Base-by-base conservation (phyloP, 1,284 basidiomycete genomes). In the Cryptococcus jaspeensis region DNA sequence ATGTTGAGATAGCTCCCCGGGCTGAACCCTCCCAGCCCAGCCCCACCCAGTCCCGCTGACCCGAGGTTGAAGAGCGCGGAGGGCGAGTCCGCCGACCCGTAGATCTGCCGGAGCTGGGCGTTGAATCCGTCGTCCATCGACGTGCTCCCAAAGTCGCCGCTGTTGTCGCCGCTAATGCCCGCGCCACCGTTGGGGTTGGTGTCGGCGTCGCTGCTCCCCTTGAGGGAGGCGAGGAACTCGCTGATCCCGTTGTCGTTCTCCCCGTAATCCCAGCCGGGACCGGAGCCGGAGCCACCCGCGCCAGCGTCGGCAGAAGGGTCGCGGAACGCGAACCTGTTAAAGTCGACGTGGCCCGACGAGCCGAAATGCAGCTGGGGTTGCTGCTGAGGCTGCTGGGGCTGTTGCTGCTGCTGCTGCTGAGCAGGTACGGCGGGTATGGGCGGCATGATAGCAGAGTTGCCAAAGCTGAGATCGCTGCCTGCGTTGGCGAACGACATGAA, bases 1-100 rank as follows among this genome's bases (percentile, higher is more conserved):
- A 74, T 73, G 65, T 74, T 75, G 60, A 77, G 70, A 56, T 75
- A 76, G 45, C 70, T 73, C 18, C 65, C 69, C 8, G 75, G 74
- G 46, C 69, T 72, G 58, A 77, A 74, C 12, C 57, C 59, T 46
- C 50, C 60, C 32, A 53, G 36, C 35, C 60, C 32, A 53, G 36
- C 35, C 12, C 57, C 59, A 48, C 50, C 60, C 32, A 53, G 36
- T 23, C 45, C 43, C 40, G 44, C 36, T 20, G 44, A 28, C 8
- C 25, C 44, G 8, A 67, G 38, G 52, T 59, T 59, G 58, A 67
- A 69, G 16, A 64, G 40, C 20, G 62, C 58, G 4, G 61, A 60
- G 16, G 66, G 68, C 13, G 65, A 64, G 35, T 28, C 53, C 22
- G 39, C 58, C 13, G 6, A 13, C 41, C 59, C 64, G 28, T 72